These are phyloP conservation scores for Acanthamoeba royreba DNA, from an alignment of 208 protist species.

Conservation along the genomic window DNA sequence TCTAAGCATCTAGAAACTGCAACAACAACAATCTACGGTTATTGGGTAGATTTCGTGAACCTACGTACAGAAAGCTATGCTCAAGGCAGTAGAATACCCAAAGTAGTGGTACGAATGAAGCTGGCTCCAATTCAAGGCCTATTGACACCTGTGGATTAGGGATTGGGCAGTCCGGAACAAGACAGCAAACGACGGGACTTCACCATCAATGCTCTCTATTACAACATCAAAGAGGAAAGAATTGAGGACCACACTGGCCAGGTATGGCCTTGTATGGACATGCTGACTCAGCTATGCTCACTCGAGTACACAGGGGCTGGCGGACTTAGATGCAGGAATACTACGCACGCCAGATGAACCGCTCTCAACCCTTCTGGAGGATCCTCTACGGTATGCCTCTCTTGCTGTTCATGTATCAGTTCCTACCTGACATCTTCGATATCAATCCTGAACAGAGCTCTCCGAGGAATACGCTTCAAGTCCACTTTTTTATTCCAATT, in stretches of 20 bases:
- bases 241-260: conserved; percentile 90
- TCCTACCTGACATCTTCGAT: not conserved
- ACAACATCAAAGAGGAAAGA: conserved; percentile 90
- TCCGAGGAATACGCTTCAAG: conserved; percentile 91
- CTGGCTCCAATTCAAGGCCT: not conserved
- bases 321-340: conserved; percentile 84
- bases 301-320: not conserved
- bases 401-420: not conserved
- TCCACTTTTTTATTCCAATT: conserved; percentile 87
- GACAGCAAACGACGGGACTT: conserved; percentile 93
- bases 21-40: conserved; percentile 86
- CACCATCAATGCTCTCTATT: conserved; percentile 96
- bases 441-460: conserved; percentile 58
- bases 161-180: conserved; percentile 60
- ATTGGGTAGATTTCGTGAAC: conserved; percentile 55
- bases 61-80: not conserved
- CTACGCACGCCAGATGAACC: conserved; percentile 69
- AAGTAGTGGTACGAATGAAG: not conserved
- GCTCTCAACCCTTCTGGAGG: conserved; percentile 75
- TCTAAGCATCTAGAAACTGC: conserved; percentile 99
- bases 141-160: not conserved
- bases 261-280: not conserved
- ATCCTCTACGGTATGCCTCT: conserved; percentile 87
- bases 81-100: not conserved
- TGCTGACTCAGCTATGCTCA: not conserved